Base-by-base conservation (phyloP, 345 rosid genomes). In the Rhodamnia rubescens region DNA sequence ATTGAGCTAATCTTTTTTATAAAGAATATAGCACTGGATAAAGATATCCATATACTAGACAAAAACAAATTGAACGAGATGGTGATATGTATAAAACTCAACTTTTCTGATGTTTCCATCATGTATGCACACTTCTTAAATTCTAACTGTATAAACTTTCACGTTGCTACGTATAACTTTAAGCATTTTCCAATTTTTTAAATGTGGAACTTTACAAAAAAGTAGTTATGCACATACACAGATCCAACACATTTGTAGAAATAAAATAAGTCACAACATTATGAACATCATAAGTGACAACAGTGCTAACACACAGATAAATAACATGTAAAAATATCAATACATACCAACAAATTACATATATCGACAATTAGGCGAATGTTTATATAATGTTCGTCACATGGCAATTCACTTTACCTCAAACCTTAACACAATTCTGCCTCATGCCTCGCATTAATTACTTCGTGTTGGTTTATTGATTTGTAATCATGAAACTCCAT, bases 331-430 rank as follows among this genome's bases (percentile, higher is more conserved):
- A 57, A 57, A 57, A 20, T 8, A 22, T 57, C 15, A 5, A 26
- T 1, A 1, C 32, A 26, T 57, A 11, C 5, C 14, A 11, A 57
- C 64, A 57, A 57, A 11, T 11, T 26, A 57, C 32, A 11, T 57
- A 57, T 24, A 57, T 57, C 1, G n/a, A 58, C 32, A n/a, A 58
- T 58, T 2, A 18, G 4, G 8, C 12, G 4, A 58, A 1, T 11
- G 15, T 12, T 58, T 12, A 58, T 0, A 2, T 58, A n/a, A 12
- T n/a, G 69, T 0, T 58, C 0, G 7, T 4, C 32, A 58, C 16
- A 58, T 12, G 69, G 6, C 1, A 57, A 58, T 11, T 26, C 16
- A 5, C 16, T 11, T 58, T 58, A 26, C 15, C 32, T 58, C 4
- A 0, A 58, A 0, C 26, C 64, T 58, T 2, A 7, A 26, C 64